Percentiles rank a stretch among this genome's conserved stretches.
Evolutionary conservation across 2,329 filamentous ascomycete species (phyloP).

Genomic region (Microcera coccophila): DNA sequence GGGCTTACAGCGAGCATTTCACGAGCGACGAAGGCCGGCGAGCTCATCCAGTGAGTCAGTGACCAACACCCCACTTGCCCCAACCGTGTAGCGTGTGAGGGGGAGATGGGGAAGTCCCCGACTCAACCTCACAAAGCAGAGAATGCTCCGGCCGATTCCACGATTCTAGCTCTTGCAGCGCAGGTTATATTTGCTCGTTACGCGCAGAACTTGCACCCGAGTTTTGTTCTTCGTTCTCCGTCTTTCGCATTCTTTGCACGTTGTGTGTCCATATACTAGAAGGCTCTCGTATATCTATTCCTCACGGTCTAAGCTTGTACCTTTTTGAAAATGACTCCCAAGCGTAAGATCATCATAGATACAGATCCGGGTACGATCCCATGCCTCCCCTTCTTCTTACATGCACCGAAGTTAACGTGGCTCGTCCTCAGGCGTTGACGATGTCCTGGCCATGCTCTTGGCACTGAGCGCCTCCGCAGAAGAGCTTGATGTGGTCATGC

Average conservation of each 20-base stretch:
- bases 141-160: neutral
- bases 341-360: conserved; percentile 85
- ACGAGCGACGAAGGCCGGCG: no score
- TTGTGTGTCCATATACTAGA: no score
- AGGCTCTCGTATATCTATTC: no score
- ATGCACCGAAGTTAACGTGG: conserved; percentile 11
- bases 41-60: no score
- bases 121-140: neutral
- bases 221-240: no score
- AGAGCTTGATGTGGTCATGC: conserved; percentile 78
- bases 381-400: no score
- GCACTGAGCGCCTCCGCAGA: conserved; percentile 77
- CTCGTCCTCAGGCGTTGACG: conserved; percentile 65
- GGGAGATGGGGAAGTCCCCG: no score
- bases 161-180: neutral
- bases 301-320: no score
- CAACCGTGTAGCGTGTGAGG: neutral
- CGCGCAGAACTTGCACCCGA: no score
- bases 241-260: no score
- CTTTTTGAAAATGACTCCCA: conserved; percentile 53
- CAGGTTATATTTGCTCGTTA: no score
- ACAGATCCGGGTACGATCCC: conserved; percentile 71
- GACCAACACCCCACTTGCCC: neutral
- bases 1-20: no score
- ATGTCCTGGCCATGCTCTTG: conserved; percentile 82